Base-by-base conservation (phyloP, 73 alveolate genomes). In the Paraurostyla sp. region DNA sequence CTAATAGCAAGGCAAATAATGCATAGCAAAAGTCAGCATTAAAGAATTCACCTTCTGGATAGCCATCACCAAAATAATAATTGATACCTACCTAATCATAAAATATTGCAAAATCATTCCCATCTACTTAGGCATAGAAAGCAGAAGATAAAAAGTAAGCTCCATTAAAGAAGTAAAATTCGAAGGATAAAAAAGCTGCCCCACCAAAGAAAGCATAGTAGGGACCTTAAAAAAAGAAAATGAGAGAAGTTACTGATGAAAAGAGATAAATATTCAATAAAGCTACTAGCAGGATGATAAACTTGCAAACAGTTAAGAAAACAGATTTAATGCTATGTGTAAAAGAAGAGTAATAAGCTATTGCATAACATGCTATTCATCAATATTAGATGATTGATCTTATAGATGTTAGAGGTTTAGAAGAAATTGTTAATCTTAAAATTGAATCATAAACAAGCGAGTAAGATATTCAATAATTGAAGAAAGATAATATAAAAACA, bases 241-340 rank as follows among this genome's bases (percentile, higher is more conserved):
- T 73, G 86, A 42, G 86, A 45, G 86, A 73, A 29, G 86, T 73
- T 23, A 46, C 86, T 23, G 86, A 73, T 25, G 86, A 30, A 11
- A 73, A 73, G 27, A 42, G 71, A 45, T 32, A 73, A 27, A 73
- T 51, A 48, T 43, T 23, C 29, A 50, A 43, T 33, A 45, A 73
- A 22, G 71, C 43, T 4, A 73, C 71, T 0, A 45, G 46, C 20
- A 43, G 86, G 46, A 30, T 73, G 23, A 73, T 73, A 13, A 49
- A 73, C 38, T 4, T 73, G 43, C 52, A 43, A 48, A 73, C 86
- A 23, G 65, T 56, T n/a, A 49, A 48, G 51, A 45, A 48, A 43
- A 7, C 20, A 46, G 86, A 73, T 73, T 73, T 73, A 48, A 73
- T 73, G 86, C 33, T 73, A 9, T 73, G 86, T 45, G 86, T 73